Evolutionary conservation across 2,329 filamentous ascomycete genomes (phyloP), one percentile per base, ranked within the genome.

Genomic region (Epicoccum nigrum): DNA sequence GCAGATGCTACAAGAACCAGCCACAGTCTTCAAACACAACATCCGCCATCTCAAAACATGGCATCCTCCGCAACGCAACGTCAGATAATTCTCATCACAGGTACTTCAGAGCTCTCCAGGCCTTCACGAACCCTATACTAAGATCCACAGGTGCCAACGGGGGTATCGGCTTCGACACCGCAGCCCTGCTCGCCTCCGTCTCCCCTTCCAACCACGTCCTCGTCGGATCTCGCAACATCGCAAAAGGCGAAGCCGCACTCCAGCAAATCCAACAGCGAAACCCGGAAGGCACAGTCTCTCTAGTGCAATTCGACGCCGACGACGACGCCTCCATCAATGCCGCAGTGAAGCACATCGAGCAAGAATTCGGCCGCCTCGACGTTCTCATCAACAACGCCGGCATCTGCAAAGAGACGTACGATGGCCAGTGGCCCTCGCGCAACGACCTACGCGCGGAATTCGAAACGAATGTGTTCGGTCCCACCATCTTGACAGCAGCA

Each of bases 351-450:
- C 64, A 64, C 21, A 55, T 74, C 15, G 62, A 57, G 49, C 31
- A 62, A 8, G 61, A 66, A 4, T 69, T 60, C 23, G 61, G 59
- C 30, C 60, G 53, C n/a, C 81, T 96, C 64, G 89, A 95, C 75
- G 89, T 95, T 49, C 77, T 96, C 31, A 76, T 96, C 77, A 95
- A 96, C 81, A 95, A 95, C 72, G 91, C 92, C 23, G 91, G 90
- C 15, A 74, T 83, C 4, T 73, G 76, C 17, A 33, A 31, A 4
- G 52, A 63, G 27, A 30, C 33, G 6, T 41, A 32, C 13, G 40
- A 51, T 3, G 45, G 21, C 1, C 28, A 43, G 25, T 62, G 55
- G 54, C 43, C 51, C 3, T 37, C 51, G 9, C 67, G 68, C 12
- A 54, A 56, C 0, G 32, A 30, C 7, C 40, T 72, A 2, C 62